phyloP scores from a whole-genome alignment of 139 green algal genomes.

The Chlamydomonas urium region DNA sequence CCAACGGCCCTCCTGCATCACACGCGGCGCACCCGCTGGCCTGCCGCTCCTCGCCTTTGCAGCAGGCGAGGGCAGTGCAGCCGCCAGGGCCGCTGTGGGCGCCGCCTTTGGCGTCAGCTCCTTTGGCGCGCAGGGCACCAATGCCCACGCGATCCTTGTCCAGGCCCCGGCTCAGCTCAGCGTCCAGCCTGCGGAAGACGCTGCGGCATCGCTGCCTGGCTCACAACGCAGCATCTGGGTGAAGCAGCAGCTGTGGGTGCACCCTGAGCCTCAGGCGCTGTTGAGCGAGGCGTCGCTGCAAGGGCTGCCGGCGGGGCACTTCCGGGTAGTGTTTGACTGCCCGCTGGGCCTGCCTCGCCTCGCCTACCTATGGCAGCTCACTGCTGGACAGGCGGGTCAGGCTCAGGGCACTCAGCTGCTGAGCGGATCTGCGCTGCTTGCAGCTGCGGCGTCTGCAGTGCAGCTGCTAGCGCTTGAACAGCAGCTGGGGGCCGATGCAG shows the following conservation, averaged over 20 bases:
- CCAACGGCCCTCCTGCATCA: not conserved
- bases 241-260: not conserved
- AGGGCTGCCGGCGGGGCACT: constrained; percentile 12
- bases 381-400: not conserved
- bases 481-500: not conserved
- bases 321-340: constrained; percentile 19
- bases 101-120: constrained; percentile 56
- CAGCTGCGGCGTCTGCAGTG: constrained; percentile 23
- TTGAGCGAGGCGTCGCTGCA: not conserved
- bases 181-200: too few relatives aligned
- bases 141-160: constrained; percentile 50
- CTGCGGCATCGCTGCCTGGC: too few relatives aligned
- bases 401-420: too few relatives aligned
- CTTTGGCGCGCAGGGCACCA: constrained; percentile 58
- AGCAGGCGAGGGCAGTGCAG: not conserved
- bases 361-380: constrained; percentile 44
- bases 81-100: constrained; percentile 28
- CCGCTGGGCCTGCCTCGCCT: constrained; percentile 33
- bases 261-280: constrained; percentile 3
- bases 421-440: constrained; percentile 16
- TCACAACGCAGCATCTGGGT: too few relatives aligned
- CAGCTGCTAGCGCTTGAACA: constrained; percentile 16
- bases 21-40: constrained; percentile 27
- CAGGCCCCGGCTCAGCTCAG: not conserved
- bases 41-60: constrained; percentile 27